A percentile compares a stretch with the other conserved stretches of the same genome.
phyloP scores from a whole-genome alignment of 768 basidiomycete species.

The Hericium alpestre region DNA sequence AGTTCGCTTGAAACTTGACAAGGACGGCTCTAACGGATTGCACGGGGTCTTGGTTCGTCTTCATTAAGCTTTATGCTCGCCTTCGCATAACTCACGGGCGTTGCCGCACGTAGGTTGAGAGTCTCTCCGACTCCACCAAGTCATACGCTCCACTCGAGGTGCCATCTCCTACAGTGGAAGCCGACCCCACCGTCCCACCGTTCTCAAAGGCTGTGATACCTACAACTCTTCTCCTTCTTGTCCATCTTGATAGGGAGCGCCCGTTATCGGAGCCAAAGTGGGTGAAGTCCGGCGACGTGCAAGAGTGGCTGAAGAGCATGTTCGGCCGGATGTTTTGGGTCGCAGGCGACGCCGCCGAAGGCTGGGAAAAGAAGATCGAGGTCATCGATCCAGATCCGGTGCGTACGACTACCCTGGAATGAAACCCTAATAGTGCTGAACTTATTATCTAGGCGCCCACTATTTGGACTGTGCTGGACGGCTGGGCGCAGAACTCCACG shows the following conservation, averaged over 20 bases:
- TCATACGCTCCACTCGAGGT: conserved; percentile 55
- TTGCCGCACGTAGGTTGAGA: conserved; percentile 52
- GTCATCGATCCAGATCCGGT: conserved; percentile 94
- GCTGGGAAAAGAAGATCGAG: conserved; percentile 90
- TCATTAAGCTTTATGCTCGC: neutral
- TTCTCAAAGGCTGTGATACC: conserved; percentile 48
- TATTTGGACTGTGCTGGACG: conserved; percentile 80
- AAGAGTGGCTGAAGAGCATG: conserved; percentile 87
- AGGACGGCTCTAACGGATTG: conserved; percentile 43
- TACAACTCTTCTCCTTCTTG: conserved; percentile 49
- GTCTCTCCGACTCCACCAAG: conserved; percentile 58
- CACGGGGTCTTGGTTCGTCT: conserved; percentile 67
- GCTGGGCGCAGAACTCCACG: conserved; percentile 80
- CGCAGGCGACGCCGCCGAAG: conserved; percentile 70
- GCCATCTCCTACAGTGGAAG: conserved; percentile 30
- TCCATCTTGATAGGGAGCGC: conserved; percentile 76
- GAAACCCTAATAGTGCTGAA: neutral
- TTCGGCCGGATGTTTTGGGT: conserved; percentile 85
- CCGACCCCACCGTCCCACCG: conserved; percentile 63
- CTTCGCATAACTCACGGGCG: neutral
- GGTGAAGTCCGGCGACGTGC: conserved; percentile 90
- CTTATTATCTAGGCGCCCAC: conserved; percentile 65
- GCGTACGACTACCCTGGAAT: conserved; percentile 20
- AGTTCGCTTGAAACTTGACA: conserved; percentile 52
- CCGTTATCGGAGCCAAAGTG: conserved; percentile 94